Percentiles rank a stretch among this genome's conserved stretches.
Evolutionary conservation across 2,329 filamentous ascomycete genomes (phyloP).

Genomic region (Pseudocercospora ulei): DNA sequence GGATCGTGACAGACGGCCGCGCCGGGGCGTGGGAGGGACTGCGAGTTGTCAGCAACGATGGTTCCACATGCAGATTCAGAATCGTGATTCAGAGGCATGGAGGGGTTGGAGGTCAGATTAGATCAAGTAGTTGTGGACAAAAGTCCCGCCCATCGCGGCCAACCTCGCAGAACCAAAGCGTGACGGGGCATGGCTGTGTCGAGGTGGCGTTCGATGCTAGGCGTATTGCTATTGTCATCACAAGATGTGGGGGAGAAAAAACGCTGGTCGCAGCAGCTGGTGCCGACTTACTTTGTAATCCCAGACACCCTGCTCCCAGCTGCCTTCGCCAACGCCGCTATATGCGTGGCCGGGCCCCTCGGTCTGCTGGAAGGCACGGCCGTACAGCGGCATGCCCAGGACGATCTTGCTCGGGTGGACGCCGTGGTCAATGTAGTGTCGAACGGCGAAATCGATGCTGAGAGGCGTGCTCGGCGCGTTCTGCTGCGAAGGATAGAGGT

Average conservation of each 20-base stretch:
- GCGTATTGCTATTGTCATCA: constrained; percentile 33
- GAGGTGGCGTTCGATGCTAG: constrained; percentile 18
- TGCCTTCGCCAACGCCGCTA: constrained; percentile 64
- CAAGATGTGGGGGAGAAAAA: constrained; percentile 38
- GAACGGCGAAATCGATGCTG: constrained; percentile 60
- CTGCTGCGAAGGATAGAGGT: constrained; percentile 53
- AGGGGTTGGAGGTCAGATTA: constrained; percentile 31
- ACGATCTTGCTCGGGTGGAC: constrained; percentile 66
- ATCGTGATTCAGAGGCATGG: background rate
- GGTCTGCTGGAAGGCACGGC: constrained; percentile 71
- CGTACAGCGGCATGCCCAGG: constrained; percentile 85
- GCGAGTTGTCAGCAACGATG: constrained; percentile 8
- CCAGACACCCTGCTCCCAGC: constrained; percentile 75
- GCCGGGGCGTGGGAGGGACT: constrained; percentile 59
- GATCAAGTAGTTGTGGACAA: constrained; percentile 33
- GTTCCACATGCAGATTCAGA: background rate
- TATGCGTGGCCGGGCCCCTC: constrained; percentile 61
- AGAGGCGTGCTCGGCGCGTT: constrained; percentile 65
- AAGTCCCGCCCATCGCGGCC: constrained; percentile 18
- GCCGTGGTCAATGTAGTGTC: constrained; percentile 54
- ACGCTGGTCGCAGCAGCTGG: background rate
- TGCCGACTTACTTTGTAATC: constrained; percentile 60
- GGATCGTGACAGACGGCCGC: constrained; percentile 56
- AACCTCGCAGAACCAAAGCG: constrained; percentile 7
- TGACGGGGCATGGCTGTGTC: constrained; percentile 5